phyloP scores from a whole-genome alignment of 257 asterid genomes.

The Craterostigma plantagineum region DNA sequence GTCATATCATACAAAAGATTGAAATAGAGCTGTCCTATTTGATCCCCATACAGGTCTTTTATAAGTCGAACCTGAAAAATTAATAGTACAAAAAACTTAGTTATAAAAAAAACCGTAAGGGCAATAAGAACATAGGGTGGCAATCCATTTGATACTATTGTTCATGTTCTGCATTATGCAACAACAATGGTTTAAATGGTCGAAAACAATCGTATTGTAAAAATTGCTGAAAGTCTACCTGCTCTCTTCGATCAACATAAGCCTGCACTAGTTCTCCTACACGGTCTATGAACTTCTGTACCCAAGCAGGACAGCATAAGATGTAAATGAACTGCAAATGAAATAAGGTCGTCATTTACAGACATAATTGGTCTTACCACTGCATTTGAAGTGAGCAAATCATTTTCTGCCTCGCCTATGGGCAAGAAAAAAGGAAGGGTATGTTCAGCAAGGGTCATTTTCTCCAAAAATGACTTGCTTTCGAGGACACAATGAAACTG shows the following conservation, averaged over 20 bases:
- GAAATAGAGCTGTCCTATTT: constrained; percentile 73
- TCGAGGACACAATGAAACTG: constrained; percentile 90
- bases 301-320: constrained; percentile 8
- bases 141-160: neutral
- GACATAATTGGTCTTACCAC: constrained; percentile 42
- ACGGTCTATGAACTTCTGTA: constrained; percentile 87
- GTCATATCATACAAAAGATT: constrained; percentile 84
- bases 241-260: constrained; percentile 92
- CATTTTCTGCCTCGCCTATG: constrained; percentile 72
- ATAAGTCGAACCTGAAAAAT: constrained; percentile 70
- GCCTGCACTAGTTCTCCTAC: constrained; percentile 91
- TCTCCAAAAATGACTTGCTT: constrained; percentile 98
- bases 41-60: constrained; percentile 94
- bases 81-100: constrained; percentile 7
- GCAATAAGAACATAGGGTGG: neutral
- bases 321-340: neutral
- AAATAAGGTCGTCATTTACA: constrained; percentile 4
- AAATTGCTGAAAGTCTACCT: constrained; percentile 28
- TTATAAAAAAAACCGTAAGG: neutral
- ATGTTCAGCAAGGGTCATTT: constrained; percentile 84
- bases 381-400: constrained; percentile 73
- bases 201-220: too few species aligned
- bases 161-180: neutral
- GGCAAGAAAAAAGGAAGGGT: constrained; percentile 92
- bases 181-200: too few species aligned